Conservation (phyloP, 192 early-diverging fungal genomes). For the Podila epigama region DNA sequence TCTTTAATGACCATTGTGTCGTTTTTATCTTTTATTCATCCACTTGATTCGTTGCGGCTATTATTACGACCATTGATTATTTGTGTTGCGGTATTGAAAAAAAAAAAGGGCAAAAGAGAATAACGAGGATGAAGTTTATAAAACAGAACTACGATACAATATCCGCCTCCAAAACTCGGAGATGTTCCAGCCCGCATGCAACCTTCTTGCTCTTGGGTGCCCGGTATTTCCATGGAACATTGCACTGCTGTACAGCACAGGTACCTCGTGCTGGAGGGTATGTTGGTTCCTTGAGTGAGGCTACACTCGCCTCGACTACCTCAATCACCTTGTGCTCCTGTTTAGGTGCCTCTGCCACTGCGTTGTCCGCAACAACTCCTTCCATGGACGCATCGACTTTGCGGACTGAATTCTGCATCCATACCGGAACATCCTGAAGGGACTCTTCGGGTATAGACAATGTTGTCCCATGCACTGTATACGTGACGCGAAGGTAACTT, state of each 20-base stretch:
- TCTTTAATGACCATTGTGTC: no score
- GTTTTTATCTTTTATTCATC: no score
- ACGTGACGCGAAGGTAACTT: conserved; percentile 43
- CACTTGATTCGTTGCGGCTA: no score
- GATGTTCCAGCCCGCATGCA: conserved; percentile 70
- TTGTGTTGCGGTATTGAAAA: neutral
- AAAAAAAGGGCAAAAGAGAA: conserved; percentile 1
- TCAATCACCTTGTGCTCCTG: conserved; percentile 22
- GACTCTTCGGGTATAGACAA: conserved; percentile 47
- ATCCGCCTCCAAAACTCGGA: conserved; percentile 39
- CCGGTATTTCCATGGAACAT: conserved; percentile 63
- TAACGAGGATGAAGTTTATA: no score
- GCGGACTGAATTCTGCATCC: conserved; percentile 25
- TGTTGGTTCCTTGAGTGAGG: conserved; percentile 21
- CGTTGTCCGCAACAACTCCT: neutral
- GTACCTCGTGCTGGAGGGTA: conserved; percentile 57
- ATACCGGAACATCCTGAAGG: conserved; percentile 19
- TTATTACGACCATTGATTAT: no score
- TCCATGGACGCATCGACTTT: neutral
- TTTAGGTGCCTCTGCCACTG: neutral
- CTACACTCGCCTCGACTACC: conserved; percentile 28
- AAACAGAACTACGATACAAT: neutral
- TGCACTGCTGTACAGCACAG: conserved; percentile 60
- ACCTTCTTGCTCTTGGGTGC: conserved; percentile 53
- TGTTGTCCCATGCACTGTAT: conserved; percentile 51